phyloP scores from a whole-genome alignment of 2,329 filamentous ascomycete species.

The Pseudocercospora fuligena region DNA sequence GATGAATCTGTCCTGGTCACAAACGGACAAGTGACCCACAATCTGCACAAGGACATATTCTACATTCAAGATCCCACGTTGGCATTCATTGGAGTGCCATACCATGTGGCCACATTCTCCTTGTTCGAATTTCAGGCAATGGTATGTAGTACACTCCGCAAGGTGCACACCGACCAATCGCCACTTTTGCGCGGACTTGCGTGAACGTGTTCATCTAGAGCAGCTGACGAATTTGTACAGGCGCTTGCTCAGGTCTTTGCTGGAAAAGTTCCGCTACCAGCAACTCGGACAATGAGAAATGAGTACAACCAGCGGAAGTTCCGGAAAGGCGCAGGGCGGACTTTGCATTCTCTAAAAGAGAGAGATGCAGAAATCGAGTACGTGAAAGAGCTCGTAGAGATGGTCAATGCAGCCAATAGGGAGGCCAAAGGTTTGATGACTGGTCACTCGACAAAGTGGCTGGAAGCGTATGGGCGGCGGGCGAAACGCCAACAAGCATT shows the following conservation, averaged over 20 bases:
- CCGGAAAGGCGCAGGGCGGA: slow-evolving; percentile 48
- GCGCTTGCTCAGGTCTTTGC: slow-evolving; percentile 62
- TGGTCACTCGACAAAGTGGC: slow-evolving; percentile 46
- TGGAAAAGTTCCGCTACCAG: slow-evolving; percentile 56
- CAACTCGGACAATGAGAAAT: slow-evolving; percentile 46
- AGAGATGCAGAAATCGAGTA: slow-evolving; percentile 45
- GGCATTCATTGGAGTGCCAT: slow-evolving; percentile 67
- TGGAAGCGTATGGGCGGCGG: slow-evolving; percentile 41
- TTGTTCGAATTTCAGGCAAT: slow-evolving; percentile 74
- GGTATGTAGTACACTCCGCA: neutral
- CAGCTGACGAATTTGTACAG: neutral
- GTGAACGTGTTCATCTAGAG: neutral
- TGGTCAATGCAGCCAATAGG: slow-evolving; percentile 43
- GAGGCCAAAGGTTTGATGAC: slow-evolving; percentile 30
- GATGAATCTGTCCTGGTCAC: slow-evolving; percentile 63
- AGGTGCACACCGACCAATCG: neutral
- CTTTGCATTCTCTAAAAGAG: slow-evolving; percentile 51
- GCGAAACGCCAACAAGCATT: slow-evolving; percentile 42
- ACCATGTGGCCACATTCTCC: slow-evolving; percentile 69
- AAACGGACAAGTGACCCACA: slow-evolving; percentile 64
- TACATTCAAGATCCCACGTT: slow-evolving; percentile 70
- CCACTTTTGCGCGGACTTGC: neutral
- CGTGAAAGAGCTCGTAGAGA: slow-evolving; percentile 46
- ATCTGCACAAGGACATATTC: slow-evolving; percentile 72
- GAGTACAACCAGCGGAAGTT: slow-evolving; percentile 47